Evolutionary conservation across 352 stramenopile genomes (phyloP), one percentile per base, ranked within the genome.

Genomic region (Phytophthora citricola): DNA sequence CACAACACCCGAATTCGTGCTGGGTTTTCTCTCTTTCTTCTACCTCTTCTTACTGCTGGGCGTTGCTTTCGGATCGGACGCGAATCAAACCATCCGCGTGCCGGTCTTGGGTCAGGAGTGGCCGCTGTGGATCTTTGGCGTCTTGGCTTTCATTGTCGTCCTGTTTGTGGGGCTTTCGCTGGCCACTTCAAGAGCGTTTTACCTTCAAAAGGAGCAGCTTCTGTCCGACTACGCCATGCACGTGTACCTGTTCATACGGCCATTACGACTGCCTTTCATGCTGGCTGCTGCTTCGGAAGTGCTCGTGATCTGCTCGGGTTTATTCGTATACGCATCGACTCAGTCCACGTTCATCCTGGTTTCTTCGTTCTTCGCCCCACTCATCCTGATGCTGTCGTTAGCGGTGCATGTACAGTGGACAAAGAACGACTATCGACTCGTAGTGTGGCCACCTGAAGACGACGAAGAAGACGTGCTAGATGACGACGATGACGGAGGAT

Each of bases 101-200:
- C 73, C 80, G 0, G 58, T 96, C 0, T 39, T 86, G 4, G 85
- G 81, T 1, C 85, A 94, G 39, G 44, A 85, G 38, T 94, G 85
- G 85, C 83, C 87, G 2, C 61, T 95, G 2, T 96, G 87, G 87
- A 78, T 96, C n/a, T 95, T 96, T 63, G 89, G 87, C 11, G 84
- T 95, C 5, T 63, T 95, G 1, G 82, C 85, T 7, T 94, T 95
- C 56, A 83, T 95, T 38, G 74, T 94, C 14, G 89, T 95, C 12
- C 69, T 95, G 14, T 93, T 95, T 58, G 76, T 82, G 2, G 87
- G 82, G 1, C 67, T 96, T 22, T 76, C 83, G 11, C 71, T 93
- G 3, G 84, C 89, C 3, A 94, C 85, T 0, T 93, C 84, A 9
- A 81, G 85, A 27, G 84, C 87, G 7, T 94, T 94, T 43, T 94